Evolutionary conservation across 1,284 basidiomycete species (phyloP).

Genomic region (Singerocomus inundabilis): DNA sequence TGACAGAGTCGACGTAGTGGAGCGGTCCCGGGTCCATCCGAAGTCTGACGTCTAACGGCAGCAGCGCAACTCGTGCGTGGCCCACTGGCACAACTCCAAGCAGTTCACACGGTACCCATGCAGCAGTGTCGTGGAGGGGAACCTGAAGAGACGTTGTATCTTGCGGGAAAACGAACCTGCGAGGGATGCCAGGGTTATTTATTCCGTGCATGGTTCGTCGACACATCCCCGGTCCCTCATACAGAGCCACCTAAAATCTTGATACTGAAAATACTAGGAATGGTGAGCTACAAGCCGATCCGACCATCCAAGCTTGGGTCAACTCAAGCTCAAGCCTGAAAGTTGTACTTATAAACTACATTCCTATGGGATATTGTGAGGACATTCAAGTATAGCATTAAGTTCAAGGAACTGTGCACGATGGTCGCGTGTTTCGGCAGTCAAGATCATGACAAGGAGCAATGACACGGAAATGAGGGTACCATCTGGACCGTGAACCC

Average conservation of each 20-base stretch:
- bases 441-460: not conserved
- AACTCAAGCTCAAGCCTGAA: not conserved
- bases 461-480: not conserved
- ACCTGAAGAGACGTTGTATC: too few species aligned
- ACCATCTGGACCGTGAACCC: not conserved
- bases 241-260: not conserved
- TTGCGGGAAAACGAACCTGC: too few species aligned
- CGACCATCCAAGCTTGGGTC: not conserved
- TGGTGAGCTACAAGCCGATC: not conserved
- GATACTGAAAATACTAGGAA: not conserved
- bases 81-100: not conserved
- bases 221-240: too few species aligned
- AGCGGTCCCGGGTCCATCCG: too few species aligned
- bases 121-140: not conserved
- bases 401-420: not conserved
- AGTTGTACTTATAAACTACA: not conserved
- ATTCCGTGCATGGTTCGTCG: not conserved
- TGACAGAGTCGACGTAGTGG: too few species aligned
- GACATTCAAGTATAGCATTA: too few species aligned
- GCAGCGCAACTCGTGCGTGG: not conserved
- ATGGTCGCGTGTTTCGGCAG: not conserved
- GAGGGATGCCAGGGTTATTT: not conserved
- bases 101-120: too few species aligned
- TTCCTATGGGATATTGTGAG: too few species aligned
- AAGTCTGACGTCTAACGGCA: not conserved